Percentiles rank a stretch among this genome's conserved stretches.
Evolutionary conservation across 768 basidiomycete genomes (phyloP).

Genomic region (Pleurotus eryngii): DNA sequence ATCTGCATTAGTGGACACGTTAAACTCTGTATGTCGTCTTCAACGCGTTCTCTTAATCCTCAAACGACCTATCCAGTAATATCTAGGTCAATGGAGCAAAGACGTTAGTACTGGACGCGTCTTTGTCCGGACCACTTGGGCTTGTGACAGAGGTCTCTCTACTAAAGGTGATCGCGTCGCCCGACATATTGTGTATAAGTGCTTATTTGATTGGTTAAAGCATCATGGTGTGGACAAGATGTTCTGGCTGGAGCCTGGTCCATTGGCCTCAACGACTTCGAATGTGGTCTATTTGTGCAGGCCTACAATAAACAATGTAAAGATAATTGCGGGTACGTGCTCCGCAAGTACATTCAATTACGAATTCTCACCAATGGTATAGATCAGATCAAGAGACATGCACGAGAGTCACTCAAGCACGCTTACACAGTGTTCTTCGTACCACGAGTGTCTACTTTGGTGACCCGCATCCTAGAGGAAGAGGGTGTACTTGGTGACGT

Average conservation of each 20-base stretch:
- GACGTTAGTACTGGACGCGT: constrained; percentile 90
- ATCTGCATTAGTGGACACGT: constrained; percentile 77
- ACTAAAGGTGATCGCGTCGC: constrained; percentile 66
- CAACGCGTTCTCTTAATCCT: neutral
- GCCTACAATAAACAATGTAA: constrained; percentile 79
- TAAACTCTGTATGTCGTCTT: constrained; percentile 64
- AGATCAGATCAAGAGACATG: constrained; percentile 92
- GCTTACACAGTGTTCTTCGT: constrained; percentile 86
- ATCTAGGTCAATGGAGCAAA: constrained; percentile 86
- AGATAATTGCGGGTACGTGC: constrained; percentile 84
- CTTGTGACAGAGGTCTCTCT: constrained; percentile 93
- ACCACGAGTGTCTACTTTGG: constrained; percentile 83
- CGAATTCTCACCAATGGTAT: constrained; percentile 21
- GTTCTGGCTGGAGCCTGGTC: constrained; percentile 96
- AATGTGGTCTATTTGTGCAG: constrained; percentile 94
- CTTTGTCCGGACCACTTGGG: constrained; percentile 87
- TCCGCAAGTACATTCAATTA: constrained; percentile 6
- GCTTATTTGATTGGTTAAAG: constrained; percentile 34
- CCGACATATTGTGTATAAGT: neutral
- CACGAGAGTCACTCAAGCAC: constrained; percentile 68
- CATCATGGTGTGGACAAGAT: constrained; percentile 99
- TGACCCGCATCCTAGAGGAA: constrained; percentile 85
- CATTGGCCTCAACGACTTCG: constrained; percentile 75
- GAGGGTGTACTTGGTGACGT: constrained; percentile 98
- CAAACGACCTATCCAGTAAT: constrained; percentile 6